Base-by-base conservation (phyloP, 345 rosid genomes). In the Populus nigra region DNA sequence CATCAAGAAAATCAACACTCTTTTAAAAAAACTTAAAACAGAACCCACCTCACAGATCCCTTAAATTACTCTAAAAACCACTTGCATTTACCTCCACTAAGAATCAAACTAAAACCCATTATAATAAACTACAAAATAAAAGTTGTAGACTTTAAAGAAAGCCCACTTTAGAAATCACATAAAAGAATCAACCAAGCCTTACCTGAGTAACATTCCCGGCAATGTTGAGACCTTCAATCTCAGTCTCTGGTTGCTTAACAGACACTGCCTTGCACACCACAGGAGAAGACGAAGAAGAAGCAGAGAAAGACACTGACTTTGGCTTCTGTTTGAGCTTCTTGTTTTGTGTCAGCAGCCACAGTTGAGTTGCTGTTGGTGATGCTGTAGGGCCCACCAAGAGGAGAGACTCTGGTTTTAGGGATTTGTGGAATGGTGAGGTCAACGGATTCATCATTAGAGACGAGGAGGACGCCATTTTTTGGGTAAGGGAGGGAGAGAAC, bases 201-300 rank as follows among this genome's bases (percentile, higher is more conserved):
- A 66, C 98, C 94, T 91, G 93, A 77, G 96, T 83, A 62, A 94
- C 98, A 88, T 91, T 89, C 0, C 87, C 92, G 29, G 98, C 97
- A 83, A 92, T 88, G 86, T 94, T 92, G 86, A 92, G 97, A 20
- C 91, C 91, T 71, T 89, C 92, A 65, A 84, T 80, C 79, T 84
- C 91, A 57, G 75, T 83, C 80, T 83, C 84, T 7, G 91, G 90
- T 47, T 47, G 50, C 88, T 85, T 84, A 25, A 83, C 84, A 61
- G 92, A 87, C 7, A 90, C 94, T 13, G 97, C 91, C 77, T 87
- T 89, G 85, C 91, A 92, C 20, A 84, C 90, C 78, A 92, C 78
- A n/a, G 92, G 84, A 35, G 25, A 29, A 47, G 76, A 71, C 29
- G 82, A 83, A 43, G 82, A 71, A 57, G 65, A 53, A 22, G 86